Base-by-base conservation (phyloP, 495 filamentous ascomycete species). In the Chlorociboria aeruginascens region DNA sequence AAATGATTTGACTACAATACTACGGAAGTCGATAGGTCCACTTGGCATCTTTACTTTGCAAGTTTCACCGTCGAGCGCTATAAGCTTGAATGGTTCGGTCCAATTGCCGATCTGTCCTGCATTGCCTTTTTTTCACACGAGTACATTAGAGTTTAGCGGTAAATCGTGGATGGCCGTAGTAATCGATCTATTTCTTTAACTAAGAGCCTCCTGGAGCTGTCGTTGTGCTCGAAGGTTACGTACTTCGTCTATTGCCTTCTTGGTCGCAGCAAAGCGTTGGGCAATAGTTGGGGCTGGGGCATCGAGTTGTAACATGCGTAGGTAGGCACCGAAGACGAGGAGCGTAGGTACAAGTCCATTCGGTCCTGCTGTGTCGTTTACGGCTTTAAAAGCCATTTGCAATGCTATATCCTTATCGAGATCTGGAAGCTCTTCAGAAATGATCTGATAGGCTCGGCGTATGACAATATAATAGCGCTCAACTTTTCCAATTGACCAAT, bases 301-400 rank as follows among this genome's bases (percentile, higher is more conserved):
- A 17, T 40, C 37, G 12, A 39, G 30, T 33, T 38, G 17, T 8
- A 33, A 44, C 13, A 56, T n/a, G 52, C 35, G 49, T 30, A n/a
- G 54, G 31, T 58, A 60, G 0, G 45, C 52, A 7, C 57, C 48
- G 31, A 55, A 58, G 10, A 55, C 43, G 0, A 53, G 29, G 2
- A 53, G 43, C 1, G 37, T 57, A 41, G 46, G 51, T 12, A 60
- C 45, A 7, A 53, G 28, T 13, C 58, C 44, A 34, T 56, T 31
- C n/a, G 48, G 52, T 12, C 55, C 43, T 3, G 43, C 48, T 20
- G 51, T 36, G 29, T 57, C 49, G 32, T 60, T 60, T 0, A 60
- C n/a, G 12, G 53, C 53, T 36, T 62, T 62, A 20, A 56, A 43
- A 4, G 59, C 50, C 42, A 61, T 61, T 40, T 61, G 43, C n/a